phyloP scores from a whole-genome alignment of 805 yeast genomes.

The Pichia manshurica region DNA sequence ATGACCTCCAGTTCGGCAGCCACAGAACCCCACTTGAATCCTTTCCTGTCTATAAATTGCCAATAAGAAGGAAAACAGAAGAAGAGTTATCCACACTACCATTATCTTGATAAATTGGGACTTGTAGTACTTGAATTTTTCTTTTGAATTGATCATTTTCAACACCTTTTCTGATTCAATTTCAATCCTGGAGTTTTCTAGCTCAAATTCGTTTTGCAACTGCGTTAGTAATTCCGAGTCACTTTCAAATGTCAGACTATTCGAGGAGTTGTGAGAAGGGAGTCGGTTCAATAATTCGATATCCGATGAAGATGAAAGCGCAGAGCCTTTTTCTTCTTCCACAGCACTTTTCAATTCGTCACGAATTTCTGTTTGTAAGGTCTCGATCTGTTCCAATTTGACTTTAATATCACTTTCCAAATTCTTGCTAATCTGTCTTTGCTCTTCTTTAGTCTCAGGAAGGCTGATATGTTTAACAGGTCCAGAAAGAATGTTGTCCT shows the following conservation, averaged over 20 bases:
- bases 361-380: constrained; percentile 2
- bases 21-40: constrained; percentile 69
- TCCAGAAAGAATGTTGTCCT: neutral
- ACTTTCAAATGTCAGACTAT: constrained; percentile 4
- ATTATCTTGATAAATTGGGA: constrained; percentile 4
- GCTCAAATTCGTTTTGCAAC: constrained; percentile 21
- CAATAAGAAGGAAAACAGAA: constrained; percentile 7
- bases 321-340: neutral
- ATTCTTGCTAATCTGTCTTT: neutral
- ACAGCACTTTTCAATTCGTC: neutral
- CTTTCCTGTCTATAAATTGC: constrained; percentile 47
- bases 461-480: neutral
- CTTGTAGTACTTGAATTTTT: constrained; percentile 4
- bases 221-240: constrained; percentile 14
- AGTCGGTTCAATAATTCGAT: neutral
- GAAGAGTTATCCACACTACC: constrained; percentile 1
- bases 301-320: neutral
- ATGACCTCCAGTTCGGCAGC: constrained; percentile 31
- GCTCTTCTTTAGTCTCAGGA: neutral
- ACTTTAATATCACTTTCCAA: constrained; percentile 3
- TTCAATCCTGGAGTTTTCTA: constrained; percentile 20
- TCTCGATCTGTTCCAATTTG: constrained; percentile 2
- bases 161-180: constrained; percentile 22
- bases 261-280: neutral
- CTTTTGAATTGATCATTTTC: constrained; percentile 9